phyloP scores from a whole-genome alignment of 2,329 filamentous ascomycete species.

The Helotiales sp. region DNA sequence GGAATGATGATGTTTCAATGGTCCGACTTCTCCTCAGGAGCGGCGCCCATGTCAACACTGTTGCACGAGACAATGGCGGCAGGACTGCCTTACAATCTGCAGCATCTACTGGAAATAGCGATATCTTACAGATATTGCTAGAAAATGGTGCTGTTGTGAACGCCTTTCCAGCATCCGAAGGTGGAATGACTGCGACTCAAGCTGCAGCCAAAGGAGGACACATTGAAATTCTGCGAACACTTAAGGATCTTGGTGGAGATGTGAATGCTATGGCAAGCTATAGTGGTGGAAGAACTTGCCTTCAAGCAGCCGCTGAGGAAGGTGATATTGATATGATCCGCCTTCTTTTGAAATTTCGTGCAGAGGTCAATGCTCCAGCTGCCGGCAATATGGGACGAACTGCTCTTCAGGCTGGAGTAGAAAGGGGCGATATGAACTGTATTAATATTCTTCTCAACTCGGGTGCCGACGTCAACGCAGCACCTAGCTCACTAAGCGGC shows the following conservation, averaged over 20 bases:
- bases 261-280: slow-evolving; percentile 8
- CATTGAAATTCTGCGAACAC: slow-evolving; percentile 8
- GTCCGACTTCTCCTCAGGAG: slow-evolving; percentile 24
- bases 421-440: slow-evolving; percentile 31
- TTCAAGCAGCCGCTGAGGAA: slow-evolving; percentile 13
- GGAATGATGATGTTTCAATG: slow-evolving; percentile 9
- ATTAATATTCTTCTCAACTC: slow-evolving; percentile 37
- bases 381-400: slow-evolving; percentile 15
- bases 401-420: slow-evolving; percentile 26
- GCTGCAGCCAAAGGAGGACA: slow-evolving; percentile 5
- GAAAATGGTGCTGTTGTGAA: slow-evolving; percentile 14
- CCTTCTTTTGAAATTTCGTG: slow-evolving; percentile 23
- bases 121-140: slow-evolving; percentile 12
- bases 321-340: slow-evolving; percentile 5
- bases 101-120: neutral
- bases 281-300: slow-evolving; percentile 8
- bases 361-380: slow-evolving; percentile 13
- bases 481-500: neutral
- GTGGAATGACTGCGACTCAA: slow-evolving; percentile 11
- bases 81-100: slow-evolving; percentile 13
- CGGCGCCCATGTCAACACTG: neutral
- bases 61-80: neutral
- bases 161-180: neutral
- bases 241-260: slow-evolving; percentile 15
- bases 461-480: slow-evolving; percentile 17